Conservation (phyloP, 768 basidiomycete species). For the Lactarius hengduanensis region DNA sequence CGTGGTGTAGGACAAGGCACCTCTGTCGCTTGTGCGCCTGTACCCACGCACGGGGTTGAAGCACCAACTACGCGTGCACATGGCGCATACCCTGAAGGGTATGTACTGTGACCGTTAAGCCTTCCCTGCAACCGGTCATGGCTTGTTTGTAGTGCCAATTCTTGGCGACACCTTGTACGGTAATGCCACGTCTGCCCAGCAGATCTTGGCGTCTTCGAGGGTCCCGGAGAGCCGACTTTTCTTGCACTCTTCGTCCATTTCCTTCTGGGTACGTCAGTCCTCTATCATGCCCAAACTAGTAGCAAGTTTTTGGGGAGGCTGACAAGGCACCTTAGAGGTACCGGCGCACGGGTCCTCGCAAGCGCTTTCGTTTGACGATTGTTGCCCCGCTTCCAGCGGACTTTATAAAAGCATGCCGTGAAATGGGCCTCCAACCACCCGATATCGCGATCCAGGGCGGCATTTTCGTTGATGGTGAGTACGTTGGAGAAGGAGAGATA, state of each 20-base stretch:
- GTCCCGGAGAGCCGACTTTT: slow-evolving; percentile 25
- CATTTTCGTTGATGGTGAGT: slow-evolving; percentile 18
- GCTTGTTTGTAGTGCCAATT: slow-evolving; percentile 20
- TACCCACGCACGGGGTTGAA: slow-evolving; percentile 27
- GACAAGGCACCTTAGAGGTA: slow-evolving; percentile 20
- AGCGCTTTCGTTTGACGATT: slow-evolving; percentile 26
- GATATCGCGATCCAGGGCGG: slow-evolving; percentile 20
- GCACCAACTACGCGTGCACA: slow-evolving; percentile 29
- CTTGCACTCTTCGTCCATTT: slow-evolving; percentile 27
- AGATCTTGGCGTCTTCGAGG: not conserved
- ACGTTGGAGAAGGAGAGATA: not conserved
- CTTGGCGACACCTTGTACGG: slow-evolving; percentile 27
- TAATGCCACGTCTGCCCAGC: slow-evolving; percentile 1
- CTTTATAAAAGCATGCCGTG: slow-evolving; percentile 22
- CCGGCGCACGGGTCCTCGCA: slow-evolving; percentile 20
- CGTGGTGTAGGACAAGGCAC: slow-evolving; percentile 8
- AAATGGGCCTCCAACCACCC: slow-evolving; percentile 13
- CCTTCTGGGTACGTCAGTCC: slow-evolving; percentile 20
- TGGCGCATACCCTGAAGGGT: slow-evolving; percentile 20
- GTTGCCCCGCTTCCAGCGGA: slow-evolving; percentile 26
- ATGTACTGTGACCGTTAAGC: slow-evolving; percentile 3
- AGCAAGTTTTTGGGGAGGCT: not conserved
- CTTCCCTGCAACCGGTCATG: not conserved
- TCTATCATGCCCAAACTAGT: not conserved
- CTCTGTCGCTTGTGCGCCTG: slow-evolving; percentile 26